These are phyloP conservation scores for Fusarium domesticum DNA, from an alignment of 2,329 filamentous ascomycete genomes.

Conservation along the genomic window DNA sequence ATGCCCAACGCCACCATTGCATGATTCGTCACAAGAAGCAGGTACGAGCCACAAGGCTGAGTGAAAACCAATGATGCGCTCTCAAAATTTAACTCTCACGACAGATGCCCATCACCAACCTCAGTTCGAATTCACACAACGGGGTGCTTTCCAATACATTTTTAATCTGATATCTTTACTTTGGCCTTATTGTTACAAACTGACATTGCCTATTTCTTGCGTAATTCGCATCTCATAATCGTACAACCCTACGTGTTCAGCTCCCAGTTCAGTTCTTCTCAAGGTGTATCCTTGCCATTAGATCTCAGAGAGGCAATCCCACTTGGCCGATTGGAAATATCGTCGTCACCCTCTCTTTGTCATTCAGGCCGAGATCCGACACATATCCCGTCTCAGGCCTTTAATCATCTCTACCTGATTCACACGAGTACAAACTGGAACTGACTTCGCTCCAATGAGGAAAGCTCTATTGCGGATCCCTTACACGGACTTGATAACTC, in stretches of 20 bases:
- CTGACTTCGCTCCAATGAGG: slow-evolving; percentile 47
- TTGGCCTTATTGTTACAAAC: too few relatives aligned
- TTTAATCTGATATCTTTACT: too few relatives aligned
- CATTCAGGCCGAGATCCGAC: background rate
- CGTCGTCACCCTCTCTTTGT: slow-evolving; percentile 6
- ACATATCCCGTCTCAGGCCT: background rate
- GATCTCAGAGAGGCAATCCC: slow-evolving; percentile 14
- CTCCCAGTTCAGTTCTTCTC: too few relatives aligned
- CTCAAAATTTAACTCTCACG: background rate
- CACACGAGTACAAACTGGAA: background rate
- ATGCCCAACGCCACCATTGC: background rate
- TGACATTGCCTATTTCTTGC: too few relatives aligned
- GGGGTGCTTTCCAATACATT: too few relatives aligned
- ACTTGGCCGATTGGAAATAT: slow-evolving; percentile 19
- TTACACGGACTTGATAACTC: slow-evolving; percentile 78
- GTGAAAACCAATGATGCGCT: slow-evolving; percentile 25
- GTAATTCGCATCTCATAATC: too few relatives aligned
- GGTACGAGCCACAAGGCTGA: background rate
- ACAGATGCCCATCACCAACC: too few relatives aligned
- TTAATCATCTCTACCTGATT: too few relatives aligned
- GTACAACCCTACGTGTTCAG: too few relatives aligned
- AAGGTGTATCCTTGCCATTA: slow-evolving; percentile 1
- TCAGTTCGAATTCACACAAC: too few relatives aligned
- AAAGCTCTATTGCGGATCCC: slow-evolving; percentile 82
- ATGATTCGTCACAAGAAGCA: background rate